Percentiles rank a stretch among this genome's conserved stretches.
phyloP scores from a whole-genome alignment of 164 flowering plant species.

The Vitis amurensis region DNA sequence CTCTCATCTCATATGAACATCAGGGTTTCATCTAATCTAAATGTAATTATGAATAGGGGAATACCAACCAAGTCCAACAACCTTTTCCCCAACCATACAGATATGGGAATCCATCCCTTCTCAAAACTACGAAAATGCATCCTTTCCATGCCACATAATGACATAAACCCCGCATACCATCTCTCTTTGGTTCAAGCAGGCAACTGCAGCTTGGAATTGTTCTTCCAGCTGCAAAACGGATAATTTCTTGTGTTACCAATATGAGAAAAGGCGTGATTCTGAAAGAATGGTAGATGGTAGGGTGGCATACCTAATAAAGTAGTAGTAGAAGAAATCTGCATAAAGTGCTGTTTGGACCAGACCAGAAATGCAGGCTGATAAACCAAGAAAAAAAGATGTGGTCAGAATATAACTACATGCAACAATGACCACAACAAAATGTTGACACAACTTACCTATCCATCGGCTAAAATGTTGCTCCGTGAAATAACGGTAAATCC shows the following conservation, averaged over 20 bases:
- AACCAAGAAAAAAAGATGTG: neutral
- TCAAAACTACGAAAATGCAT: too few species aligned
- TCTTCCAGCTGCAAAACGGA: slow-evolving; percentile 67
- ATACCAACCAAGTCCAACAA: too few species aligned
- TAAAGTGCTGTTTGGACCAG: slow-evolving; percentile 77
- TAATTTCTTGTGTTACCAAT: neutral
- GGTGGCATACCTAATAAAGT: slow-evolving; percentile 50
- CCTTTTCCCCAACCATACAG: too few species aligned
- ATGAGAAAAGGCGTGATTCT: neutral
- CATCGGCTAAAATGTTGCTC: slow-evolving; percentile 64
- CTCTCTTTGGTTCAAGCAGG: slow-evolving; percentile 47
- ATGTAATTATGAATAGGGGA: too few species aligned
- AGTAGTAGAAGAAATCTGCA: slow-evolving; percentile 83
- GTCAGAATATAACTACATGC: neutral
- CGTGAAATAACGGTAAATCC: slow-evolving; percentile 83
- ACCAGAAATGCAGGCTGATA: slow-evolving; percentile 70
- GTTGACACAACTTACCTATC: slow-evolving; percentile 53
- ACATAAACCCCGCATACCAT: neutral
- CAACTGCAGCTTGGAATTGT: slow-evolving; percentile 60
- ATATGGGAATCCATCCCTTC: too few species aligned
- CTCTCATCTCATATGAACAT: too few species aligned
- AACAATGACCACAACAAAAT: neutral
- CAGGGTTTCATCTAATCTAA: too few species aligned
- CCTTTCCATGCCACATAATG: too few species aligned
- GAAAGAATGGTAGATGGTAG: neutral